A percentile compares a stretch with the other conserved stretches of the same genome.
These are phyloP conservation scores for Pseudomassariella vexata DNA, from an alignment of 2,329 filamentous ascomycete genomes.

Conservation along the genomic window DNA sequence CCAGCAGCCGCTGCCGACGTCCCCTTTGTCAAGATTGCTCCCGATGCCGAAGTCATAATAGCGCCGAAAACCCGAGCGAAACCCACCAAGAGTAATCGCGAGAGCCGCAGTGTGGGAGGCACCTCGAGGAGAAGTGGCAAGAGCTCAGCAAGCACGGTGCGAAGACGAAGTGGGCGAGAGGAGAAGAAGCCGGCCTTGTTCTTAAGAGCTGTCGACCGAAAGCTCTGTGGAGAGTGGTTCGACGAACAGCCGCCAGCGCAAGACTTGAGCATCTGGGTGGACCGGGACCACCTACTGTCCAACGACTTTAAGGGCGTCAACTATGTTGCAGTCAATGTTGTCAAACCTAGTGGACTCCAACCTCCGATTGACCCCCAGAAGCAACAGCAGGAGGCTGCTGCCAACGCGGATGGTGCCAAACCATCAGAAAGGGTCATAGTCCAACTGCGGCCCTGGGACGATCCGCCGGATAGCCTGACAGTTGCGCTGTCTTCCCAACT, in stretches of 20 bases:
- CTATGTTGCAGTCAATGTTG: constrained; percentile 78
- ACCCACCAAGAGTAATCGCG: constrained; percentile 57
- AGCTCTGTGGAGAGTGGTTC: constrained; percentile 69
- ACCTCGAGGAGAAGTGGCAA: constrained; percentile 74
- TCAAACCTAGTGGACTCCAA: constrained; percentile 74
- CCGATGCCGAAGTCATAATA: constrained; percentile 94
- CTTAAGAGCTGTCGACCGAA: constrained; percentile 71
- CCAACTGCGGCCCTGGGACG: constrained; percentile 71
- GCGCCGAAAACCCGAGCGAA: constrained; percentile 85
- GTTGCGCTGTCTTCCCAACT: constrained; percentile 73
- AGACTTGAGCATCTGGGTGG: constrained; percentile 75
- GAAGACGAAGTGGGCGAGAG: constrained; percentile 52
- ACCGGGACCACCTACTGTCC: constrained; percentile 66
- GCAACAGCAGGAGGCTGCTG: constrained; percentile 62
- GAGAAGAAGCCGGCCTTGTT: constrained; percentile 66
- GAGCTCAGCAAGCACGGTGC: constrained; percentile 66
- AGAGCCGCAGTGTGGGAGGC: constrained; percentile 74
- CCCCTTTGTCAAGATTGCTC: constrained; percentile 85
- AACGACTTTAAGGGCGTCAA: constrained; percentile 70
- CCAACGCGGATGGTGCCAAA: constrained; percentile 42
- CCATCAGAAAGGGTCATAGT: constrained; percentile 68
- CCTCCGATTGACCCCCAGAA: constrained; percentile 63
- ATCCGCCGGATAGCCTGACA: constrained; percentile 77
- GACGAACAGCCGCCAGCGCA: constrained; percentile 55
- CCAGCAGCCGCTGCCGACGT: constrained; percentile 63